A percentile compares a stretch with the other conserved stretches of the same genome.
phyloP scores from a whole-genome alignment of 257 asterid species.

The Solanum paucissectum region DNA sequence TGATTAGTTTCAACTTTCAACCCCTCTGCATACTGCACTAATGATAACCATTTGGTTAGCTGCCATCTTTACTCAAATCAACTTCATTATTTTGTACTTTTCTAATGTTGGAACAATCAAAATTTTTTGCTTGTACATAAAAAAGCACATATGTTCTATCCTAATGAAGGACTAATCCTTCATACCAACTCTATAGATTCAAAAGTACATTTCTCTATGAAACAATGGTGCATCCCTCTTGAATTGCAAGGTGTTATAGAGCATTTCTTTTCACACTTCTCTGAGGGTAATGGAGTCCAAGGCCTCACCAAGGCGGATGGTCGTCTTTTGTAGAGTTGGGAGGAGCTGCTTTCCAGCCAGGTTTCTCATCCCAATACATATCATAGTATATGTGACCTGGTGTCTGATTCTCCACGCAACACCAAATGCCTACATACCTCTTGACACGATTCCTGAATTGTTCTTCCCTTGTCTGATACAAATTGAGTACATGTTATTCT shows the following conservation, averaged over 20 bases:
- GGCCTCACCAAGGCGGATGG: slow-evolving; percentile 69
- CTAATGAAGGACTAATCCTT: background rate
- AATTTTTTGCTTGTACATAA: background rate
- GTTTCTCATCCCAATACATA: slow-evolving; percentile 95
- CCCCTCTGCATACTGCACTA: background rate
- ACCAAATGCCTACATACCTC: slow-evolving; percentile 84
- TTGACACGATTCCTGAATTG: slow-evolving; percentile 78
- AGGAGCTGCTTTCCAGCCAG: slow-evolving; percentile 76
- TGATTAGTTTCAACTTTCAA: background rate
- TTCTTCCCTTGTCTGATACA: slow-evolving; percentile 57
- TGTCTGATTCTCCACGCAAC: slow-evolving; percentile 58
- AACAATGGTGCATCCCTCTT: background rate
- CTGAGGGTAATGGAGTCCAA: background rate
- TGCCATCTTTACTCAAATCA: background rate
- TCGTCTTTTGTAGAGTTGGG: slow-evolving; percentile 78
- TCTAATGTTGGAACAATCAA: background rate
- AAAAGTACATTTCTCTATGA: background rate
- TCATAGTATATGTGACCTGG: slow-evolving; percentile 92
- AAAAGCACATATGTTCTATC: background rate
- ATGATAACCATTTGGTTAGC: background rate
- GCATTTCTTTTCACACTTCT: background rate
- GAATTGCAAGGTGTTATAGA: background rate
- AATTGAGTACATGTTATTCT: background rate
- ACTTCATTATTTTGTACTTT: background rate
- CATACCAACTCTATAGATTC: background rate